Evolutionary conservation across 768 basidiomycete species (phyloP).

Genomic region (Tricholoma furcatifolium): DNA sequence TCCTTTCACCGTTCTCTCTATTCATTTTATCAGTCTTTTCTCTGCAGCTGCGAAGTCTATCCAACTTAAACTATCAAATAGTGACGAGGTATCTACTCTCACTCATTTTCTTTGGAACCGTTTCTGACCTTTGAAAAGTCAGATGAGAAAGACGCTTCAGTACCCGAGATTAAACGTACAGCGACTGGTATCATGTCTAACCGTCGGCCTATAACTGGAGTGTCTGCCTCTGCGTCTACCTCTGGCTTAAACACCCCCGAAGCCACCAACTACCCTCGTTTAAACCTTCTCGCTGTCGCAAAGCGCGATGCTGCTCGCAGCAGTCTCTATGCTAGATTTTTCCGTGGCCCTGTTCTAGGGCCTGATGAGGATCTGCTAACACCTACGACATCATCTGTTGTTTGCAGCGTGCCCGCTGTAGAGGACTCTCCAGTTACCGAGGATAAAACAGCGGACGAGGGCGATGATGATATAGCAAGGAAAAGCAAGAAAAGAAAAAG

Average conservation of each 20-base stretch:
- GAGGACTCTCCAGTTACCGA: background rate
- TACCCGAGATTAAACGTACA: constrained; percentile 41
- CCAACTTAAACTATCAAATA: constrained; percentile 60
- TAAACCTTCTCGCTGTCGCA: constrained; percentile 58
- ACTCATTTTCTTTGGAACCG: background rate
- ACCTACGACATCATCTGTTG: background rate
- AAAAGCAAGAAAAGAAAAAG: constrained; percentile 13
- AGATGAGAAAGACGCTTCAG: constrained; percentile 8
- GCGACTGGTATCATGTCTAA: constrained; percentile 76
- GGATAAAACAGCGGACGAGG: constrained; percentile 1
- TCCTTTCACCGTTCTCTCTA: background rate
- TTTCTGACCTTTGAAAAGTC: constrained; percentile 3
- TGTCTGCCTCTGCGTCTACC: constrained; percentile 40
- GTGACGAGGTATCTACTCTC: constrained; percentile 36
- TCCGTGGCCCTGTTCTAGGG: constrained; percentile 70
- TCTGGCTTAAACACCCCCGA: constrained; percentile 45
- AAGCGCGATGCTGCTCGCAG: constrained; percentile 78
- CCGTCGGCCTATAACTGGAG: constrained; percentile 51
- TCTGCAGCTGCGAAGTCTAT: constrained; percentile 82
- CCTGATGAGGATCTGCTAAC: constrained; percentile 34
- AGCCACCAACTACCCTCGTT: constrained; percentile 27
- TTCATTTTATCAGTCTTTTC: constrained; percentile 60
- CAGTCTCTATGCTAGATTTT: constrained; percentile 78
- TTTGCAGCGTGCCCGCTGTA: background rate
- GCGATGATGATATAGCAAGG: constrained; percentile 8